Evolutionary conservation across 176 grass and related monocot genomes (phyloP).

Genomic region (Aegilops tauschii): DNA sequence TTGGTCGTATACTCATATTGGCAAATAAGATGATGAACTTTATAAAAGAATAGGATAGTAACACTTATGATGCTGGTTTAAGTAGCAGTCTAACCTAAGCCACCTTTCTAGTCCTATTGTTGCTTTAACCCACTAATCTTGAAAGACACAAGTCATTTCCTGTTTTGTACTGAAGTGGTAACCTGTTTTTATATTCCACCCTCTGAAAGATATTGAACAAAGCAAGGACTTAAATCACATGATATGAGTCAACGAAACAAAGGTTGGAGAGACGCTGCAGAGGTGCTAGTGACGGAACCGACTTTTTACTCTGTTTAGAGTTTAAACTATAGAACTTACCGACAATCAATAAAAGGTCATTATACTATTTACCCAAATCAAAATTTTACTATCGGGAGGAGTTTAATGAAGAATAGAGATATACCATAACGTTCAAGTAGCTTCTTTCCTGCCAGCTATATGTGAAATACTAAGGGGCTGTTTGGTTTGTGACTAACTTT

Average conservation of each 20-base stretch:
- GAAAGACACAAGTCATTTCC: neutral
- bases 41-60: neutral
- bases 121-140: neutral
- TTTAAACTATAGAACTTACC: slow-evolving; percentile 9
- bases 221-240: neutral
- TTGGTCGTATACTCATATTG: neutral
- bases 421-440: neutral
- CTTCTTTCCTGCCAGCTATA: slow-evolving; percentile 10
- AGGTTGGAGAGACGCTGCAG: neutral
- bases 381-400: neutral
- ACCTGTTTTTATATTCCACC: neutral
- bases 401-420: slow-evolving; percentile 4
- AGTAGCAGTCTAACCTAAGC: neutral
- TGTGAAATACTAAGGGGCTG: neutral
- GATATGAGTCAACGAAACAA: slow-evolving; percentile 3
- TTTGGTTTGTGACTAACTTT: no score
- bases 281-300: slow-evolving; percentile 6
- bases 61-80: neutral
- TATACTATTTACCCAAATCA: neutral
- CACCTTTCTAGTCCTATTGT: neutral
- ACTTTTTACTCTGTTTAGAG: neutral
- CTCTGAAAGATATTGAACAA: slow-evolving; percentile 1
- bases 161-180: neutral
- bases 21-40: slow-evolving; percentile 4
- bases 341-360: slow-evolving; percentile 10